These are phyloP conservation scores for Fusarium circinatum DNA, from an alignment of 2,329 filamentous ascomycete genomes.

Conservation along the genomic window DNA sequence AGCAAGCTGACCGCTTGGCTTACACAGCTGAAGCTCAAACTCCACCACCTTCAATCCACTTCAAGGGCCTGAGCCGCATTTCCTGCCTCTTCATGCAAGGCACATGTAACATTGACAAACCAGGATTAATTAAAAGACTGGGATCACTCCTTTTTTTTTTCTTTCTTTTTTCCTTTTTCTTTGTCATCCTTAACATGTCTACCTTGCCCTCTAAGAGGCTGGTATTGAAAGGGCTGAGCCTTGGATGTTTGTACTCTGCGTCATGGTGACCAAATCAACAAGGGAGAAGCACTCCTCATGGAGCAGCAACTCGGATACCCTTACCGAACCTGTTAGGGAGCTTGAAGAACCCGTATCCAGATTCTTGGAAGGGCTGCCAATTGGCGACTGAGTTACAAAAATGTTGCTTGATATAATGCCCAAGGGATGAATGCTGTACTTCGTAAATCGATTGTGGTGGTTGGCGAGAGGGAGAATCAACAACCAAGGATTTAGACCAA, in stretches of 20 bases:
- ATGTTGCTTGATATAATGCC: background rate
- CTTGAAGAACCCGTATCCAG: background rate
- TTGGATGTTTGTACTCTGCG: background rate
- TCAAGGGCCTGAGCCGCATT: constrained; percentile 20
- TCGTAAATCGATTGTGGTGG: constrained; percentile 7
- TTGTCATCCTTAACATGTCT: background rate
- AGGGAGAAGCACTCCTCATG: background rate
- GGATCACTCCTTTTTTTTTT: background rate
- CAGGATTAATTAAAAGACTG: background rate
- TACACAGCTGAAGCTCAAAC: background rate
- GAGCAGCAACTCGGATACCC: background rate
- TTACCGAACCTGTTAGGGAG: background rate
- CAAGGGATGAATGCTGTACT: background rate
- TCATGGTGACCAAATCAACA: constrained; percentile 6
- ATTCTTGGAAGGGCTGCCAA: constrained; percentile 8
- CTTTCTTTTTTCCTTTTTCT: background rate
- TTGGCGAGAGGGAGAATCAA: constrained; percentile 13
- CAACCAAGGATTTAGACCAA: constrained; percentile 13
- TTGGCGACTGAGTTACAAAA: constrained; percentile 1
- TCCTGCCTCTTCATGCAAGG: constrained; percentile 32
- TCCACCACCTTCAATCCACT: constrained; percentile 19
- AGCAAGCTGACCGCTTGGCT: constrained; percentile 6
- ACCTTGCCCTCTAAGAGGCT: constrained; percentile 20
- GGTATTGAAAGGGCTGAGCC: background rate
- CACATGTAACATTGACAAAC: constrained; percentile 11